Percentiles rank a stretch among this genome's conserved stretches.
Evolutionary conservation across 805 yeast genomes (phyloP).

Genomic region (Hanseniaspora lachancei): DNA sequence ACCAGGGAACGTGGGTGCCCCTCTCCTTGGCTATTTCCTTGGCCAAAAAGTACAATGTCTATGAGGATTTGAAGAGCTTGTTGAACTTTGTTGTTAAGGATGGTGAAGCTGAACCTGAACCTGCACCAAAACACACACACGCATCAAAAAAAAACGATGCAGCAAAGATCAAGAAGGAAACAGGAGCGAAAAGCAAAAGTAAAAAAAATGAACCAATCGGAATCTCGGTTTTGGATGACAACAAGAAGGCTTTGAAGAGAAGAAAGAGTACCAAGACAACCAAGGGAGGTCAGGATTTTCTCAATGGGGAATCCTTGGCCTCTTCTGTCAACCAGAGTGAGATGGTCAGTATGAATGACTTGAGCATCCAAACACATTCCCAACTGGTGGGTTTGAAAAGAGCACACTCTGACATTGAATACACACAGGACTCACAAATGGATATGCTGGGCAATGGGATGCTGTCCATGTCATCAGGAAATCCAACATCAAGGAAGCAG

Average conservation of each 20-base stretch:
- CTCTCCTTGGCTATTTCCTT: slow-evolving; percentile 56
- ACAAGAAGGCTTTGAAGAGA: neutral
- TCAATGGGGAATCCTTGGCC: too few species aligned
- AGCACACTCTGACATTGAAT: neutral
- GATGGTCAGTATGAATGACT: neutral
- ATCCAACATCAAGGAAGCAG: neutral
- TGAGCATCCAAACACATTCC: neutral
- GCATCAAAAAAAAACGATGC: slow-evolving; percentile 37
- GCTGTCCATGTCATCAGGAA: neutral
- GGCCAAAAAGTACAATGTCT: slow-evolving; percentile 53
- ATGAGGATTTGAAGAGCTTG: slow-evolving; percentile 47
- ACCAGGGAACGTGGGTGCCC: slow-evolving; percentile 97
- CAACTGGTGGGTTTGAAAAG: neutral
- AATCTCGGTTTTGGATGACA: neutral
- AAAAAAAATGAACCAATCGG: neutral
- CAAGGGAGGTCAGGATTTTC: too few species aligned
- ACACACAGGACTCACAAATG: neutral
- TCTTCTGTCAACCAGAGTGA: neutral
- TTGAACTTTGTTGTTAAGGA: slow-evolving; percentile 45
- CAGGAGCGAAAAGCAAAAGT: neutral
- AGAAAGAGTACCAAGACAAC: neutral
- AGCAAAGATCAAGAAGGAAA: slow-evolving; percentile 15
- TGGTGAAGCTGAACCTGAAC: slow-evolving; percentile 42
- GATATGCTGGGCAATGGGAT: neutral
- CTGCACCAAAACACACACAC: slow-evolving; percentile 55